Base-by-base conservation (phyloP, 2,329 filamentous ascomycete genomes). In the Rutstroemia sp. region DNA sequence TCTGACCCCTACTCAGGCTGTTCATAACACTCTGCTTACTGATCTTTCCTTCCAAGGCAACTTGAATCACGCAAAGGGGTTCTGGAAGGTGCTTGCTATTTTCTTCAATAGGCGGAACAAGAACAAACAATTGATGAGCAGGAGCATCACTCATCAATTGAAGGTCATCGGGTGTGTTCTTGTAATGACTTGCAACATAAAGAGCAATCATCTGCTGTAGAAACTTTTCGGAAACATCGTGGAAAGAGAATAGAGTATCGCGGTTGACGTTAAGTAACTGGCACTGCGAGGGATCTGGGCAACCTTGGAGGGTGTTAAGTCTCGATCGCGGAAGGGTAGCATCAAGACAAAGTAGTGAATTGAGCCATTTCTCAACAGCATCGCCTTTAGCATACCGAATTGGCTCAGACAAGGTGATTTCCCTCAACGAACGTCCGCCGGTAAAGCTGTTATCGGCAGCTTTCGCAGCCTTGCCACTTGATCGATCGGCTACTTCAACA, bases 81-180 rank as follows among this genome's bases (percentile, higher is more conserved):
- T 97, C 94, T 0, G 94, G 94, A 6, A 99, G 77, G 63, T 86
- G 86, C 55, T 86, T 85, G 54, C 84, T 84, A 53, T 86, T 82
- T 62, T 92, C 88, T 3, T 87, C 79, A 16, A 92, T 84, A 0
- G 94, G 92, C 2, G 92, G 88, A 2, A 95, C 90, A 23, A 99
- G 82, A 9, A 97, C 94, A 67, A 94, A 99, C 6, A 99, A 81
- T 70, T 97, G 92, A 72, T 99, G 94, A 0, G 94, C 92, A 1
- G 94, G 94, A 1, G 94, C 94, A 72, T 99, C 94, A 60, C 90
- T 96, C 90, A 99, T 95, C 57, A 99, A 81, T 71, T 97, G 94
- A n/a, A 99, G 79, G 67, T 99, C 94, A 66, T 99, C 95, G 0
- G 94, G 94, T 0, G 92, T 90, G 73, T 99, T 99, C 73, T 97